Conservation (phyloP, 371 early-diverging fungal species). For the Mortierella sp. region DNA sequence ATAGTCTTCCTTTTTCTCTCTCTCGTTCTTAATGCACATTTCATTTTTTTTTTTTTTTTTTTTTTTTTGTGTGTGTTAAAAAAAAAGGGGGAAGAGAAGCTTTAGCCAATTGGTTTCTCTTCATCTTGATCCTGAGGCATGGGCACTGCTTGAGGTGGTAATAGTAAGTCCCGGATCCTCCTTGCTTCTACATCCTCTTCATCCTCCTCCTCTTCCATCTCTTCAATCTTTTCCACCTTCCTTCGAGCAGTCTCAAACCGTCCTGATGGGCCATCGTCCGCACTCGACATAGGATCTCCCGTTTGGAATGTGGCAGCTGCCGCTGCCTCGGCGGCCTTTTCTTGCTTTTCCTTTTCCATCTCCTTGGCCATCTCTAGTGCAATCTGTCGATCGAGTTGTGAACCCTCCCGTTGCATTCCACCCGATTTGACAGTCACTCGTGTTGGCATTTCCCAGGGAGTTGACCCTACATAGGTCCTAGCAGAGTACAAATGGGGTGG, state of each 20-base stretch:
- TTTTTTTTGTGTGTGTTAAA: constrained; percentile 3
- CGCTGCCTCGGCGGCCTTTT: constrained; percentile 4
- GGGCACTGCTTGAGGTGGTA: too few relatives aligned
- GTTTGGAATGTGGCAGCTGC: background rate
- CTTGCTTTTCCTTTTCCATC: constrained; percentile 36
- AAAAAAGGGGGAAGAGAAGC: background rate
- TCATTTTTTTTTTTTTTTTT: constrained; percentile 5
- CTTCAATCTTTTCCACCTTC: constrained; percentile 22
- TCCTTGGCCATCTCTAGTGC: constrained; percentile 47
- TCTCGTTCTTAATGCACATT: background rate
- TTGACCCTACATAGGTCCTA: constrained; percentile 43
- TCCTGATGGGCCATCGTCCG: background rate
- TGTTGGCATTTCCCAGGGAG: constrained; percentile 53
- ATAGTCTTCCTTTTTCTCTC: background rate
- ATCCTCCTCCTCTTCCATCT: constrained; percentile 29
- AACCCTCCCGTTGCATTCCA: constrained; percentile 41
- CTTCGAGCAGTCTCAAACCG: background rate
- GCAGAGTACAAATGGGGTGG: constrained; percentile 50
- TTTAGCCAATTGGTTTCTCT: constrained; percentile 4
- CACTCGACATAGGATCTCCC: background rate
- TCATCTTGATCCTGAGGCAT: constrained; percentile 5
- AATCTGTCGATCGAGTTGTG: constrained; percentile 41
- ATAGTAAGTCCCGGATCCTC: background rate
- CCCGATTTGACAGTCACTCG: constrained; percentile 42
- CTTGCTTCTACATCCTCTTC: constrained; percentile 7